Conservation (phyloP, 345 rosid species). For the Murraya koenigii region DNA sequence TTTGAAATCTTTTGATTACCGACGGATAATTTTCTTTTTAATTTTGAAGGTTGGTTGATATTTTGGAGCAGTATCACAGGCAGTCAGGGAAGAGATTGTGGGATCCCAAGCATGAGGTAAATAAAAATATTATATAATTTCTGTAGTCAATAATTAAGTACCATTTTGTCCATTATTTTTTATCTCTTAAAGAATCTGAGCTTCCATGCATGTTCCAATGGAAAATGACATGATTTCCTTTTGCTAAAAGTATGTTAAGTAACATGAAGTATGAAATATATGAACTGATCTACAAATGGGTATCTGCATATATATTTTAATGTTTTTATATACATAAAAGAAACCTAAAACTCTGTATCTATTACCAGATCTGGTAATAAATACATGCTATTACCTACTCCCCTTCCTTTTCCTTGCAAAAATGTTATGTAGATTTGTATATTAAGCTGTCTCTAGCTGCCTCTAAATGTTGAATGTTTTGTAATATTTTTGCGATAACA, state of each 20-base stretch:
- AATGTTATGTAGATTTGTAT: slow-evolving; percentile 4
- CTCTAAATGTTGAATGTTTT: neutral
- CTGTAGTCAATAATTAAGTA: too few relatives aligned
- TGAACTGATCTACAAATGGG: slow-evolving; percentile 64
- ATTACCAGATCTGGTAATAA: slow-evolving; percentile 48
- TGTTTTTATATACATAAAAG: slow-evolving; percentile 7
- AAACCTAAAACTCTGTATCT: slow-evolving; percentile 22
- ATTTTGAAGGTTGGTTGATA: slow-evolving; percentile 57
- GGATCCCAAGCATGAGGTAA: slow-evolving; percentile 97
- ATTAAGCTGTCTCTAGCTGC: neutral
- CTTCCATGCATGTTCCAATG: slow-evolving; percentile 16
- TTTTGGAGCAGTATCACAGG: slow-evolving; percentile 78
- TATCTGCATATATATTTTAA: slow-evolving; percentile 9
- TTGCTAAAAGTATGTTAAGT: slow-evolving; percentile 45
- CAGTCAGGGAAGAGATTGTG: slow-evolving; percentile 74
- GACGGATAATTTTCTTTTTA: neutral
- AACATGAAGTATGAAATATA: slow-evolving; percentile 40
- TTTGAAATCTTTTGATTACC: neutral
- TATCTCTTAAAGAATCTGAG: slow-evolving; percentile 1
- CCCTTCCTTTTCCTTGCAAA: slow-evolving; percentile 18
- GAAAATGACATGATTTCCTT: slow-evolving; percentile 20
- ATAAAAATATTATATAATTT: neutral
- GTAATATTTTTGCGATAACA: neutral
- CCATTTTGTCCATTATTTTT: neutral
- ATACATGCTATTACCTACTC: slow-evolving; percentile 4